Base-by-base conservation (phyloP, 2,329 filamentous ascomycete genomes). In the Chaetomiaceae sp. region DNA sequence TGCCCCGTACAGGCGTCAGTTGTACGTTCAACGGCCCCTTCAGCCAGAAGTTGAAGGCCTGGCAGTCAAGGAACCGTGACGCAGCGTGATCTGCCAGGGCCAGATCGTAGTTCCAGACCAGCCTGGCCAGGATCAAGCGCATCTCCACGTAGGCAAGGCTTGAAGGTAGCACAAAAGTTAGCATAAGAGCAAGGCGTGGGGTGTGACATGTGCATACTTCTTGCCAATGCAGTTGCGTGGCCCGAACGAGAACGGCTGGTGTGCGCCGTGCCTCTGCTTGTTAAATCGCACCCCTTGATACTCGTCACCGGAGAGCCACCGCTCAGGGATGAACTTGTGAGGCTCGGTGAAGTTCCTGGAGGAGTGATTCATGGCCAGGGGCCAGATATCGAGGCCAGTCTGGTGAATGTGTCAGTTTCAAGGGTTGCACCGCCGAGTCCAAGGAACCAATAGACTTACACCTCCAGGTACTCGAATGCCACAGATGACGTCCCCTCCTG, bases 81-180 rank as follows among this genome's bases (percentile, higher is more conserved):
- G 56, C 42, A 17, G 61, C 62, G 11, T 68, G 63, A 4, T 71
- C 63, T 1, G 64, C 66, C 19, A 76, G 59, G 37, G 63, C 61
- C 51, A 78, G 48, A 50, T 80, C 75, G 57, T 78, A 80, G 47
- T 74, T 74, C 61, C 69, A 79, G 0, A 80, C 56, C 11, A 80
- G 57, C 3, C 69, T 71, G 0, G 74, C 72, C 8, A 80, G 59
- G 34, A 79, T 72, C 43, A 56, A 20, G 4, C 56, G 34, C 69
- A 78, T 73, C 59, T 79, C 75, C 15, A 71, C 66, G 47, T 75
- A 77, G 7, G 75, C 74, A 29, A 79, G 65, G 53, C 74, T 78
- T 31, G 27, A 12, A 27, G 27, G 37, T 20, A 5, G 5, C 20
- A 3, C 14, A 8, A 15, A 3, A 8, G 11, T 57, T 25, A 57